Conservation (phyloP, 805 yeast species). For the Metschnikowia matae region DNA sequence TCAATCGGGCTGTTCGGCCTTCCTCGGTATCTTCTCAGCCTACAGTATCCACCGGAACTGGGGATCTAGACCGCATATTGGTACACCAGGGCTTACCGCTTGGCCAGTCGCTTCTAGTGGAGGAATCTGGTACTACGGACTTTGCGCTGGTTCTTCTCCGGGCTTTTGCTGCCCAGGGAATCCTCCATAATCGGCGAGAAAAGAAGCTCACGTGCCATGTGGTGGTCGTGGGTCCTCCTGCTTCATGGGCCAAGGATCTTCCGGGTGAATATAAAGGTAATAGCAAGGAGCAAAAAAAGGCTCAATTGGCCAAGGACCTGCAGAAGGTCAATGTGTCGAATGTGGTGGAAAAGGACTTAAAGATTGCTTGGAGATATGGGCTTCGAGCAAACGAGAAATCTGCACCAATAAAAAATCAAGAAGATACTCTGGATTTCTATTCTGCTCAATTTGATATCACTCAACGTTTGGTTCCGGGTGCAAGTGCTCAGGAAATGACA, state of each 20-base stretch:
- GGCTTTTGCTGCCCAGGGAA: slow-evolving; percentile 72
- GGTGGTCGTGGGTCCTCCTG: slow-evolving; percentile 57
- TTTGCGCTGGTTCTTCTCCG: slow-evolving; percentile 69
- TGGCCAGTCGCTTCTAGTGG: slow-evolving; percentile 65
- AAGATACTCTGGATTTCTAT: slow-evolving; percentile 46
- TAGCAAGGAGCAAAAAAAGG: slow-evolving; percentile 60
- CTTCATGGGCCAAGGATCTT: slow-evolving; percentile 59
- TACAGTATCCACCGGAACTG: slow-evolving; percentile 75
- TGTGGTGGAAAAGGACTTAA: slow-evolving; percentile 56
- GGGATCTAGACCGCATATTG: slow-evolving; percentile 68
- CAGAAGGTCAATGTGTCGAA: slow-evolving; percentile 66
- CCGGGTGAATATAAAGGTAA: slow-evolving; percentile 78
- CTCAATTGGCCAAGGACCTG: slow-evolving; percentile 52
- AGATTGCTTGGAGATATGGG: slow-evolving; percentile 94
- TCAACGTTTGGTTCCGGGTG: slow-evolving; percentile 61
- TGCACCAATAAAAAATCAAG: slow-evolving; percentile 11
- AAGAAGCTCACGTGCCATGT: slow-evolving; percentile 48
- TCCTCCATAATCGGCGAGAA: slow-evolving; percentile 55
- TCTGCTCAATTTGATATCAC: slow-evolving; percentile 74
- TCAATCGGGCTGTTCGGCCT: slow-evolving; percentile 47
- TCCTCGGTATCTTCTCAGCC: slow-evolving; percentile 72
- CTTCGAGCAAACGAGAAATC: slow-evolving; percentile 16
- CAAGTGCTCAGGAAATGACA: slow-evolving; percentile 57
- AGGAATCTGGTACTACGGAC: slow-evolving; percentile 87
- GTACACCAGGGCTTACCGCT: slow-evolving; percentile 84